These are phyloP conservation scores for Hansenula sp. DNA, from an alignment of 1,139 yeast genomes.

Conservation along the genomic window DNA sequence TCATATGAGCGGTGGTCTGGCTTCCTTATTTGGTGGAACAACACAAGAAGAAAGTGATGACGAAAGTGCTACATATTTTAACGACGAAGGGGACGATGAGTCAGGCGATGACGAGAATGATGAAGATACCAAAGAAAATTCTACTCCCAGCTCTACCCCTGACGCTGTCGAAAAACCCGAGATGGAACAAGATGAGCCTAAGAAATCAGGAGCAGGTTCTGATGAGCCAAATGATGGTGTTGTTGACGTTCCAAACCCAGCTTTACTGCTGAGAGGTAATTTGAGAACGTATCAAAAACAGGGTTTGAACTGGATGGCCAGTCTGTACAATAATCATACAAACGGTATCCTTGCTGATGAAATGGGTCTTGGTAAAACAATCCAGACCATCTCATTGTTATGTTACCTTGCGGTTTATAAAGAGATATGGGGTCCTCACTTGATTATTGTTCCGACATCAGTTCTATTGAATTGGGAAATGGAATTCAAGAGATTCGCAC, in stretches of 20 bases:
- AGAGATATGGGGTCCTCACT: constrained; percentile 96
- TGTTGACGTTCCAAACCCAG: constrained; percentile 65
- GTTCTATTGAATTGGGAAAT: constrained; percentile 99
- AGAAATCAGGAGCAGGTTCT: constrained; percentile 21
- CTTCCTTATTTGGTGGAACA: constrained; percentile 21
- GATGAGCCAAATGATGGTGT: constrained; percentile 40
- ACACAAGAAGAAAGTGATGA: constrained; percentile 18
- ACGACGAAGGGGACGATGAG: constrained; percentile 9
- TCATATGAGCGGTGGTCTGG: constrained; percentile 19
- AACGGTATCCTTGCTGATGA: constrained; percentile 98
- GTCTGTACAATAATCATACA: constrained; percentile 85
- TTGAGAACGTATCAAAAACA: constrained; percentile 92
- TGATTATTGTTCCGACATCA: constrained; percentile 95
- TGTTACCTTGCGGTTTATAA: constrained; percentile 91
- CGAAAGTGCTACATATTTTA: constrained; percentile 15
- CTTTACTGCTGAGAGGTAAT: constrained; percentile 71
- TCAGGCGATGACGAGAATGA: constrained; percentile 18
- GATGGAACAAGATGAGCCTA: constrained; percentile 6
- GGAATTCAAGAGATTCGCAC: constrained; percentile 98
- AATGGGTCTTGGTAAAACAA: constrained; percentile 98
- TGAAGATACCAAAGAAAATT: constrained; percentile 12
- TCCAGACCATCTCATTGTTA: constrained; percentile 87
- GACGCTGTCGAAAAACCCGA: constrained; percentile 14
- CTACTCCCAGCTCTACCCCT: constrained; percentile 27
- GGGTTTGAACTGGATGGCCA: constrained; percentile 96